These are phyloP conservation scores for Sphagnum magellanicum DNA, from an alignment of 228 moss, liverwort and hornwort genomes.

Conservation along the genomic window DNA sequence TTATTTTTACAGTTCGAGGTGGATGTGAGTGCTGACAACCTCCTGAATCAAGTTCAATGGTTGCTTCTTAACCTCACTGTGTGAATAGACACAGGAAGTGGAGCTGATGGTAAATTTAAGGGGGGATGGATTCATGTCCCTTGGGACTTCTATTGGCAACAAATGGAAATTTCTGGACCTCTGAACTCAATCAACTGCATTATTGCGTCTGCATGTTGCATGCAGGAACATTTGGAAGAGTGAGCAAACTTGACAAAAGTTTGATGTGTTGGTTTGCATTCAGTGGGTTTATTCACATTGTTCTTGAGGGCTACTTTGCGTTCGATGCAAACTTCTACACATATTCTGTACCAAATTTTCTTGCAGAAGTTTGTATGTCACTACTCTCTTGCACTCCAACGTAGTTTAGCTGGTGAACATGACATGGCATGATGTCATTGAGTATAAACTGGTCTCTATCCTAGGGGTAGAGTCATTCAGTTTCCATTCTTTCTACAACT, in stretches of 20 bases:
- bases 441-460: not conserved
- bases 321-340: constrained; percentile 79
- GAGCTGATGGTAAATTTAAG: too few species aligned
- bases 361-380: constrained; percentile 83
- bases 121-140: too few species aligned
- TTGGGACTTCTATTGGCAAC: too few species aligned
- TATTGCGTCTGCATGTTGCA: not conserved
- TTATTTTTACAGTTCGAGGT: too few species aligned
- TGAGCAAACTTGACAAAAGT: constrained; percentile 58
- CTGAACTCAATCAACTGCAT: too few species aligned
- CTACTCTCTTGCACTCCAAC: not conserved
- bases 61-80: too few species aligned
- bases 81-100: too few species aligned
- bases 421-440: not conserved
- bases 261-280: constrained; percentile 90
- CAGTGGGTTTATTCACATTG: constrained; percentile 68
- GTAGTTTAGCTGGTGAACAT: not conserved
- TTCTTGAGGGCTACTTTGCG: constrained; percentile 92
- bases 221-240: constrained; percentile 55
- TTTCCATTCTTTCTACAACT: not conserved
- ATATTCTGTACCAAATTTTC: constrained; percentile 42
- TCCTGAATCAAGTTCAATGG: too few species aligned
- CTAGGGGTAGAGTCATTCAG: not conserved
- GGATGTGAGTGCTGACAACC: too few species aligned
- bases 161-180: too few species aligned